Base-by-base conservation (phyloP, 305 asterid species). In the Rubia tinctorum region DNA sequence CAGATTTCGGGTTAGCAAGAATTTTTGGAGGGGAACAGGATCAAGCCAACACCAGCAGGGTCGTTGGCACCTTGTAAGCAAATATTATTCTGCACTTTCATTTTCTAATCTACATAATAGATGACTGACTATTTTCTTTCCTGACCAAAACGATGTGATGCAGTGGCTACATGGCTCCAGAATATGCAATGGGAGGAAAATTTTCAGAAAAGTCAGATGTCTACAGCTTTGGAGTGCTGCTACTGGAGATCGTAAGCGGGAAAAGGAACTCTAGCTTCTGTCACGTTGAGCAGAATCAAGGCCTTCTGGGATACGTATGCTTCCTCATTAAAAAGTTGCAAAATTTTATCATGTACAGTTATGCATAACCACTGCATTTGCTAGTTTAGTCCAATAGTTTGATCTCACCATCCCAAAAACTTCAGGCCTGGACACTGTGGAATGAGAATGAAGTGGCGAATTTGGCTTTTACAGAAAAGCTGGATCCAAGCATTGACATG, bases 1-100 rank as follows among this genome's bases (percentile, higher is more conserved):
- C 78, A 56, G 78, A 75, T 68, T 75, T 68, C 44, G 73, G 69
- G 40, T 60, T 75, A 56, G 78, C 78, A 66, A 75, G 69, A 22
- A 68, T 75, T 10, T 68, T 67, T 8, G 60, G 62, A 25, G 49
- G 49, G 58, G 60, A 75, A 17, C 40, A 68, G 49, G 73, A 75
- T 58, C 49, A 67, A 68, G 73, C 65, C 43, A 68, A 68, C 11
- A 75, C 78, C 30, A 68, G 3, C 22, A 68, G 73, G 30, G 78
- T 75, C 1, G 73, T 58, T 2, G 73, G 68, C 40, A 74, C 73
- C 68, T 67, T 51, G 77, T 73, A 65, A 73, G 77, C 20, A 53
- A 15, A 17, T 17, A 53, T 53, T 2, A 53, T 53, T 53, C 22
- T 53, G 23, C 60, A n/a, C 0, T 53, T 15, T 3, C 17, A 53